Evolutionary conservation across 2,329 filamentous ascomycete genomes (phyloP), one percentile per base, ranked within the genome.

Genomic region (Zalaria sp.): DNA sequence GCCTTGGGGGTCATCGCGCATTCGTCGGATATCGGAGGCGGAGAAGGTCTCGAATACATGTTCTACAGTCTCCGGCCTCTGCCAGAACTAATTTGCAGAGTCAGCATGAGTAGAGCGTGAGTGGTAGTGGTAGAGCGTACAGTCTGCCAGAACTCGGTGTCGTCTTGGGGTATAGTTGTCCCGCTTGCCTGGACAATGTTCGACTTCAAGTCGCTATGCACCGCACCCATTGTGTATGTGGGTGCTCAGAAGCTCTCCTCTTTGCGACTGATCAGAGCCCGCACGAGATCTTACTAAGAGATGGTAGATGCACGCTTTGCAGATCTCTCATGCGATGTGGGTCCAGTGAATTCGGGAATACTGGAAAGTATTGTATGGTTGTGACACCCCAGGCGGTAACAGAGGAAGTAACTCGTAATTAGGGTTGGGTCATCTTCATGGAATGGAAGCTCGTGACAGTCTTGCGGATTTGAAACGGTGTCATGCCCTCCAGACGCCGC

Each of bases 41-140:
- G 47, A 52, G 29, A 50, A 47, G 8, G 56, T 58, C 58, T 86
- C 93, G 68, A 96, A 96, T 56, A 98, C 80, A 68, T 98, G 91
- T 59, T 96, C 91, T 40, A 85, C 79, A 9, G 87, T 88, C 63
- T 96, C 91, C 47, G 91, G 91, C 35, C 98, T 79, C 62, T 94
- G 85, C 88, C 89, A 96, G 67, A 96, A 96, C 83, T 95, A 47
- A 7, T 28, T 10, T 41, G 25, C 10, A 18, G 18, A 18, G 18
- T 18, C 18, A 18, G 18, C 18, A 18, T 18, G 18, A 18, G 18
- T 18, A 18, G 18, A 18, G 18, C 18, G 18, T 18, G 18, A 18
- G 18, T 18, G 18, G 18, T 18, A 18, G 18, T 18, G 18, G 18
- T 18, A 18, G 18, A 18, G 18, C 29, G 18, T 37, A 48, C 46